Conservation (phyloP, 176 grass and related monocot species). For the Aechmea fasciata region DNA sequence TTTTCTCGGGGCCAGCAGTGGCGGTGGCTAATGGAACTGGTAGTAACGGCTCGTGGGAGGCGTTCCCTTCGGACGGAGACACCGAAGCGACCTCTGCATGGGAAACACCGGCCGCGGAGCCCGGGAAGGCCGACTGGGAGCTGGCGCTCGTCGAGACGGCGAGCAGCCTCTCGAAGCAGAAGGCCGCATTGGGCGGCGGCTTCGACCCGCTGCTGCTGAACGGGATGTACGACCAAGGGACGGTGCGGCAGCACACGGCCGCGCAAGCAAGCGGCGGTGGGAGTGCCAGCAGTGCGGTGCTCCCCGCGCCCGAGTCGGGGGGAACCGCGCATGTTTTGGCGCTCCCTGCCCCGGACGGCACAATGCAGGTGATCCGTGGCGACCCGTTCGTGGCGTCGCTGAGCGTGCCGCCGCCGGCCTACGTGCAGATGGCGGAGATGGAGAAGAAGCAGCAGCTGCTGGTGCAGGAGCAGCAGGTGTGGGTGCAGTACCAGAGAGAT, state of each 20-base stretch:
- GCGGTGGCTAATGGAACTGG: slow-evolving; percentile 1
- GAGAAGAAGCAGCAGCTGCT: slow-evolving; percentile 69
- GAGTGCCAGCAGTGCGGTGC: slow-evolving; percentile 63
- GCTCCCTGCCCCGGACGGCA: slow-evolving; percentile 49
- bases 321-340: slow-evolving; percentile 31
- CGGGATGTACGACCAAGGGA: slow-evolving; percentile 80
- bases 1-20: slow-evolving; percentile 39
- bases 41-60: slow-evolving; percentile 27
- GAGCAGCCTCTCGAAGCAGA: slow-evolving; percentile 53
- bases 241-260: slow-evolving; percentile 32
- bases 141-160: slow-evolving; percentile 58
- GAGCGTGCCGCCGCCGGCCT: slow-evolving; percentile 49
- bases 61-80: slow-evolving; percentile 43
- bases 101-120: slow-evolving; percentile 52
- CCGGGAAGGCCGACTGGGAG: slow-evolving; percentile 76
- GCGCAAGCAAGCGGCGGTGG: slow-evolving; percentile 30
- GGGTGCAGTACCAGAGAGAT: slow-evolving; percentile 49
- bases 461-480: slow-evolving; percentile 65
- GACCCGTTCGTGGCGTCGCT: slow-evolving; percentile 80
- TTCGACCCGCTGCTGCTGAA: slow-evolving; percentile 54
- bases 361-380: slow-evolving; percentile 16
- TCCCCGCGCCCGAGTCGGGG: slow-evolving; percentile 9
- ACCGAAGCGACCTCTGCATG: slow-evolving; percentile 42
- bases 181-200: slow-evolving; percentile 43
- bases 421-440: slow-evolving; percentile 81